Conservation (phyloP, 2,329 filamentous ascomycete species). For the Hysterium pulicare region DNA sequence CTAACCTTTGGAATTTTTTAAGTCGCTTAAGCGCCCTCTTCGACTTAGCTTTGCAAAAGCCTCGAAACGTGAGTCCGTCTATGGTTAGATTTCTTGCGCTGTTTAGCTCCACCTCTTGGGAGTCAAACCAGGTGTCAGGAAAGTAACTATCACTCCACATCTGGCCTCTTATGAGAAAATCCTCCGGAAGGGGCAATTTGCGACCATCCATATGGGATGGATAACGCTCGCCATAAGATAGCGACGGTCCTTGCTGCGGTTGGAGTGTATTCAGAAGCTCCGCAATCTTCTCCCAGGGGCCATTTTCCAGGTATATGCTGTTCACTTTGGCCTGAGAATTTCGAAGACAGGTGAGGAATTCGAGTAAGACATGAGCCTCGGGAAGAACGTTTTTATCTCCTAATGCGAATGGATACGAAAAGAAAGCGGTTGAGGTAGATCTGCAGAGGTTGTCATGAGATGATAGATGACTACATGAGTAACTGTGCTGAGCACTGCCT, state of each 20-base stretch:
- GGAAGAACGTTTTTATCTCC: conserved; percentile 60
- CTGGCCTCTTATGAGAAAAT: conserved; percentile 64
- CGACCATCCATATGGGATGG: conserved; percentile 45
- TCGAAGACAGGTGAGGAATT: conserved; percentile 54
- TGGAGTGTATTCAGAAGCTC: conserved; percentile 53
- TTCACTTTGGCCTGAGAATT: conserved; percentile 22
- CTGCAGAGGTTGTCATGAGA: conserved; percentile 62
- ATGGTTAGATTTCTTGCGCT: no score
- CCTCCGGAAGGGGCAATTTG: conserved; percentile 62
- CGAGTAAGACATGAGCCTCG: conserved; percentile 60
- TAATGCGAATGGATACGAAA: conserved; percentile 45
- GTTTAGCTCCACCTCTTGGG: no score
- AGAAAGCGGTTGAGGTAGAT: conserved; percentile 54
- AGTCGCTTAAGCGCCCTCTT: no score
- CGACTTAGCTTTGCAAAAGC: no score
- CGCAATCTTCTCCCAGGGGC: conserved; percentile 55
- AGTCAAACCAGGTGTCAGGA: conserved; percentile 58
- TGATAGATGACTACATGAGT: conserved; percentile 33
- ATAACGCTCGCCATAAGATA: conserved; percentile 38
- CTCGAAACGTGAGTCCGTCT: no score
- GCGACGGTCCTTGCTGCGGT: conserved; percentile 37
- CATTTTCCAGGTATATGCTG: no score
- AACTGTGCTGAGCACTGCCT: conserved; percentile 19
- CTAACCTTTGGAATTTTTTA: no score
- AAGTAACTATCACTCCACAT: conserved; percentile 60